These are phyloP conservation scores for Carex littledalei DNA, from an alignment of 176 grass and related monocot genomes.

Conservation along the genomic window DNA sequence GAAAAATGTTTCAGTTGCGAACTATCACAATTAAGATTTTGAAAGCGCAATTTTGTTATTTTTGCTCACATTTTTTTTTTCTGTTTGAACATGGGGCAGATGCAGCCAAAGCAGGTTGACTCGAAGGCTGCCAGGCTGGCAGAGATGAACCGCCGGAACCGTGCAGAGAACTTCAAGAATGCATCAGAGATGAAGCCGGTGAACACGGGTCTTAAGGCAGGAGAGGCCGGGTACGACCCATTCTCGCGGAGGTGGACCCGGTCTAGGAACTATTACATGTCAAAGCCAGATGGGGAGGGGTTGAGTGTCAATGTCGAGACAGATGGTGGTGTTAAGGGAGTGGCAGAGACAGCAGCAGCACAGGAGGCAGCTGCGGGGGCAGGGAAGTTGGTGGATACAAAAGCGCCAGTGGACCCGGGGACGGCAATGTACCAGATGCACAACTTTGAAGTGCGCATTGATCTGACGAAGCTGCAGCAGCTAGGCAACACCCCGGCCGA, in stretches of 20 bases:
- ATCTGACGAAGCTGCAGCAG: slow-evolving; percentile 53
- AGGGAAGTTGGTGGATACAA: slow-evolving; percentile 83
- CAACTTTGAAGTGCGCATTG: slow-evolving; percentile 78
- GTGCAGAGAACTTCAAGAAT: slow-evolving; percentile 91
- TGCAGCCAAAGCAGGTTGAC: slow-evolving; percentile 40
- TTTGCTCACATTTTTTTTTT: background rate
- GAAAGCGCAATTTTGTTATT: background rate
- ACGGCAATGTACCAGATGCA: slow-evolving; percentile 65
- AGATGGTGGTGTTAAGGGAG: slow-evolving; percentile 13
- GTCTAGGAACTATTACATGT: slow-evolving; percentile 78
- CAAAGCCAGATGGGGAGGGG: slow-evolving; percentile 45
- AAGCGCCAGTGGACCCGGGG: slow-evolving; percentile 70
- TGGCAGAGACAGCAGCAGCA: slow-evolving; percentile 48
- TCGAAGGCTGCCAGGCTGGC: slow-evolving; percentile 83
- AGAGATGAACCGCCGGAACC: slow-evolving; percentile 92
- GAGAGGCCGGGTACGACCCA: slow-evolving; percentile 94
- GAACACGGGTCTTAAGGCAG: slow-evolving; percentile 74
- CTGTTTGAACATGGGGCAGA: background rate
- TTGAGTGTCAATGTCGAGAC: slow-evolving; percentile 15
- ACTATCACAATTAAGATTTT: background rate
- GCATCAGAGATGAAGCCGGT: slow-evolving; percentile 86
- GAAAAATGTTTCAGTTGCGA: background rate
- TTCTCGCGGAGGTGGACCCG: slow-evolving; percentile 97
- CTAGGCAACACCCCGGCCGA: slow-evolving; percentile 49
- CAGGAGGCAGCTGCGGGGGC: slow-evolving; percentile 75